These are phyloP conservation scores for Pinus albicaulis DNA, from an alignment of 75 land plant genomes.

Conservation along the genomic window DNA sequence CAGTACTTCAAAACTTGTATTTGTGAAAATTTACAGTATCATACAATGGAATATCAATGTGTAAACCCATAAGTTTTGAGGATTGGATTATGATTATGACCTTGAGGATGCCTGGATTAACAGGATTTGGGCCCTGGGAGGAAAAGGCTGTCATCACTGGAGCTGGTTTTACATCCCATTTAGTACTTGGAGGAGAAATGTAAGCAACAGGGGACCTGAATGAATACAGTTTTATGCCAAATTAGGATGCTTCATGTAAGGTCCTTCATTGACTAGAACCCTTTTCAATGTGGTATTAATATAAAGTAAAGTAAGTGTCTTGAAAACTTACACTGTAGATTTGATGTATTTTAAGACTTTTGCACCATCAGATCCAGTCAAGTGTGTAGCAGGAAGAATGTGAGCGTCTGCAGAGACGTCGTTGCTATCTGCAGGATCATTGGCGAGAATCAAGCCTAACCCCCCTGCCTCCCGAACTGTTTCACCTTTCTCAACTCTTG, in stretches of 20 bases:
- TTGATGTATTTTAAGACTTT: constrained; percentile 44
- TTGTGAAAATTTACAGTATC: neutral
- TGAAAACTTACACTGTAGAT: constrained; percentile 32
- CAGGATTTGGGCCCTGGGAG: constrained; percentile 57
- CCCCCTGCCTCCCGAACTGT: constrained; percentile 41
- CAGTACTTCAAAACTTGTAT: neutral
- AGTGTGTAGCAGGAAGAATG: constrained; percentile 49
- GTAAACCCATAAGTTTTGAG: neutral
- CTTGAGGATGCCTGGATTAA: constrained; percentile 60
- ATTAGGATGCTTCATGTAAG: neutral
- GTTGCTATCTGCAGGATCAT: constrained; percentile 23
- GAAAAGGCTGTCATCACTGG: constrained; percentile 67
- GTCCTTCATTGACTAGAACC: too few species aligned
- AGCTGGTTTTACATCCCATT: constrained; percentile 33
- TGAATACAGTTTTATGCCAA: constrained; percentile 5
- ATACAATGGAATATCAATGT: neutral
- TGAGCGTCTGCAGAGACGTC: constrained; percentile 51
- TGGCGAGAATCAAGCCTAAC: constrained; percentile 59
- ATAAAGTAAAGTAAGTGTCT: neutral
- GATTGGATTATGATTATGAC: constrained; percentile 20
- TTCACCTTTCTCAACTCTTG: constrained; percentile 38
- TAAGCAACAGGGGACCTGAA: constrained; percentile 44
- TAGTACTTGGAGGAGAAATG: constrained; percentile 25
- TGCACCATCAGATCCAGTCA: constrained; percentile 28
- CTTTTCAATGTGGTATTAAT: neutral